phyloP scores from a whole-genome alignment of 306 rosid species.

The Citrullus amarus region DNA sequence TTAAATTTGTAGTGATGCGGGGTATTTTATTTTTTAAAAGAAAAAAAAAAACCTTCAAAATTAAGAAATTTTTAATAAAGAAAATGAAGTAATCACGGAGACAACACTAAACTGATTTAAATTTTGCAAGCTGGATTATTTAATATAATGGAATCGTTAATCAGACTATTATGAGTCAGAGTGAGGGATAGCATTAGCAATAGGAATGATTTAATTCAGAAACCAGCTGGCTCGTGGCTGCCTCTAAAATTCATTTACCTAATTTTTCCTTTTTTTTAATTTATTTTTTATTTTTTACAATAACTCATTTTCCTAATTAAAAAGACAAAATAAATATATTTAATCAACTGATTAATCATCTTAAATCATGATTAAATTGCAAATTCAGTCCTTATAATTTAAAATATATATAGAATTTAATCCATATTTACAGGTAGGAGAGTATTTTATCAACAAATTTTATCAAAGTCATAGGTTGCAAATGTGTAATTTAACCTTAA shows the following conservation, averaged over 20 bases:
- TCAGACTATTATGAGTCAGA: background rate
- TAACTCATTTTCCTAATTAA: background rate
- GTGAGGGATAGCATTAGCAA: background rate
- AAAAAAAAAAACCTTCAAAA: background rate
- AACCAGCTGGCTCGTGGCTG: constrained; percentile 2
- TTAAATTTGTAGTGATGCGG: background rate
- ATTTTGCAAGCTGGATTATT: background rate
- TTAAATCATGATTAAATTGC: too few relatives aligned
- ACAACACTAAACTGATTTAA: background rate
- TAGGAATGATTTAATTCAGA: background rate
- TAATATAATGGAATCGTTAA: background rate
- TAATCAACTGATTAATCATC: too few relatives aligned
- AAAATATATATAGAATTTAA: too few relatives aligned
- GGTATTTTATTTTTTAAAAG: background rate
- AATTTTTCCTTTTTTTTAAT: too few relatives aligned
- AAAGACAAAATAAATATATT: background rate
- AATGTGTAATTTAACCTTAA: too few relatives aligned
- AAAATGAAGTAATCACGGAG: background rate
- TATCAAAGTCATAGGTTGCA: too few relatives aligned
- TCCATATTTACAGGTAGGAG: too few relatives aligned
- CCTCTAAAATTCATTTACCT: too few relatives aligned
- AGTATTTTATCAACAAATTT: too few relatives aligned
- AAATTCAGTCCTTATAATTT: too few relatives aligned
- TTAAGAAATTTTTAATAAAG: background rate
- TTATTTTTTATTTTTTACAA: too few relatives aligned